Conservation (phyloP, 257 asterid genomes). For the Fraxinus excelsior region DNA sequence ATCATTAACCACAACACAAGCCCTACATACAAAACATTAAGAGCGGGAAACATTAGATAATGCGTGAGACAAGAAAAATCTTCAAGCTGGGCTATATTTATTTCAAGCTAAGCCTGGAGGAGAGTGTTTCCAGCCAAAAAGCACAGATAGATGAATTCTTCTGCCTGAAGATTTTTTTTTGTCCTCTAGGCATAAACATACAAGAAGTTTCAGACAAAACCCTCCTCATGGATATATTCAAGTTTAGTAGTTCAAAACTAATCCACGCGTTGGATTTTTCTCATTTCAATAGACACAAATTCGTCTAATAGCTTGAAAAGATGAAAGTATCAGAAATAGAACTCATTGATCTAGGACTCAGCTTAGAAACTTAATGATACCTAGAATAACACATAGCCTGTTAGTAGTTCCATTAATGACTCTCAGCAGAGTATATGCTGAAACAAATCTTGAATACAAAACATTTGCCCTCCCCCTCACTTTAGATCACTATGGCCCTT, state of each 20-base stretch:
- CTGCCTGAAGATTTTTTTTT: neutral
- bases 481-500: neutral
- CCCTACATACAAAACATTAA: conserved; percentile 48
- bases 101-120: neutral
- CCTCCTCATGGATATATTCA: neutral
- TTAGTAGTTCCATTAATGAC: neutral
- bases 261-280: conserved; percentile 17
- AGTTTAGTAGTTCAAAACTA: conserved; percentile 11
- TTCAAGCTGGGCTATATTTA: conserved; percentile 6
- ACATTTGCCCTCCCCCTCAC: neutral
- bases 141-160: neutral
- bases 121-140: neutral
- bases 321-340: neutral
- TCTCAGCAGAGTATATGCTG: neutral
- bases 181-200: neutral
- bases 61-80: conserved; percentile 15
- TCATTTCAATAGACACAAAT: neutral
- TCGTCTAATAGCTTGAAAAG: neutral
- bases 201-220: conserved; percentile 7
- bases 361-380: neutral
- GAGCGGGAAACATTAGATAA: conserved; percentile 2
- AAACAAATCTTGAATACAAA: neutral
- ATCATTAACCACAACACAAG: conserved; percentile 76
- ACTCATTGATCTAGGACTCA: neutral
- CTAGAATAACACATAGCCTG: neutral